phyloP scores from a whole-genome alignment of 805 yeast species.

The Pichia nanzhaoensis region DNA sequence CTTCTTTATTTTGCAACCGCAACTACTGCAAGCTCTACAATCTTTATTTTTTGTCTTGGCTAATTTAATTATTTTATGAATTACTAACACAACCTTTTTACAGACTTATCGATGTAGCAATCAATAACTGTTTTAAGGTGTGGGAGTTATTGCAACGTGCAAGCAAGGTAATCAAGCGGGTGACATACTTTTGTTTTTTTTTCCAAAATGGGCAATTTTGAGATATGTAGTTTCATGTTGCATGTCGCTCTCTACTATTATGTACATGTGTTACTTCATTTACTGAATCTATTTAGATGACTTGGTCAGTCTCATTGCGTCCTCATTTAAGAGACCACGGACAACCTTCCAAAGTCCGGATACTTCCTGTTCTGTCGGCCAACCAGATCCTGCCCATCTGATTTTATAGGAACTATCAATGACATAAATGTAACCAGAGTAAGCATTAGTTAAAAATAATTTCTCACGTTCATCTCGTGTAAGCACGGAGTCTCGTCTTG shows the following conservation, averaged over 20 bases:
- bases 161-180: background rate
- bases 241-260: background rate
- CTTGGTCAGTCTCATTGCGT: slow-evolving; percentile 8
- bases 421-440: slow-evolving; percentile 77
- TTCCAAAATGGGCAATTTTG: background rate
- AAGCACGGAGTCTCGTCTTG: slow-evolving; percentile 50
- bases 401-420: slow-evolving; percentile 69
- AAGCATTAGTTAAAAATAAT: slow-evolving; percentile 62
- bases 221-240: background rate
- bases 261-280: background rate
- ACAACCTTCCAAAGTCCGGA: slow-evolving; percentile 60
- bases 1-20: too few relatives aligned
- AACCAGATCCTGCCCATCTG: slow-evolving; percentile 90
- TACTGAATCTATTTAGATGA: background rate
- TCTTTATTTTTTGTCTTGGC: too few relatives aligned
- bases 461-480: slow-evolving; percentile 50
- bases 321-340: slow-evolving; percentile 49
- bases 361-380: slow-evolving; percentile 61
- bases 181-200: too few relatives aligned
- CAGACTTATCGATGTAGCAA: too few relatives aligned
- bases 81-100: too few relatives aligned
- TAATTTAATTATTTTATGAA: too few relatives aligned
- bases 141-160: too few relatives aligned
- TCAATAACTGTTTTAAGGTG: too few relatives aligned
- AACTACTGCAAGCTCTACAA: too few relatives aligned